A percentile compares a stretch with the other conserved stretches of the same genome.
These are phyloP conservation scores for Aphanomyces astaci DNA, from an alignment of 352 stramenopile genomes.

Conservation along the genomic window DNA sequence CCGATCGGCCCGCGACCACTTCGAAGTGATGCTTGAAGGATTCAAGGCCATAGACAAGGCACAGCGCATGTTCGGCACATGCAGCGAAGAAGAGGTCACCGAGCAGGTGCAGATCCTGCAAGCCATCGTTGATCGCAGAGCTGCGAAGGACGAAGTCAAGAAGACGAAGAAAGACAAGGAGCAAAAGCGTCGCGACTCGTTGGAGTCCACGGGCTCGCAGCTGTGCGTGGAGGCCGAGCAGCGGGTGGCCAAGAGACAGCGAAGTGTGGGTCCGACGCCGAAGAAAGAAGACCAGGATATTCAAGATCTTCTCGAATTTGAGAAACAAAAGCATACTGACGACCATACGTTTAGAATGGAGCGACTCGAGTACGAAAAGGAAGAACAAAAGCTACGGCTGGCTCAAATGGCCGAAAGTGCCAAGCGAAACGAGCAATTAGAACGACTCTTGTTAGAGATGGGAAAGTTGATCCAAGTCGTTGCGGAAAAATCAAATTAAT, in stretches of 20 bases:
- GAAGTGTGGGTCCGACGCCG: not conserved
- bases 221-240: not conserved
- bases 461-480: not conserved
- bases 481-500: not conserved
- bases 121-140: not conserved
- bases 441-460: not conserved
- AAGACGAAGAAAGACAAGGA: not conserved
- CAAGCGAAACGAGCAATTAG: not conserved
- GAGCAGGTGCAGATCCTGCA: not conserved
- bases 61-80: not conserved
- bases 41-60: not conserved
- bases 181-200: not conserved
- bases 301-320: constrained; percentile 1
- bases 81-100: not conserved
- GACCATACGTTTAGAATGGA: not conserved
- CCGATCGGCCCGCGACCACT: not conserved
- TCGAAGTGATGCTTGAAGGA: not conserved
- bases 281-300: not conserved
- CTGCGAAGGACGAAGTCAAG: not conserved
- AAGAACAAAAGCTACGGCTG: not conserved
- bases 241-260: not conserved
- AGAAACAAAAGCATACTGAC: not conserved
- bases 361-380: not conserved
- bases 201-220: not conserved
- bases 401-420: not conserved